Conservation (phyloP, 73 alveolate genomes). For the Symbiodinium natans region DNA sequence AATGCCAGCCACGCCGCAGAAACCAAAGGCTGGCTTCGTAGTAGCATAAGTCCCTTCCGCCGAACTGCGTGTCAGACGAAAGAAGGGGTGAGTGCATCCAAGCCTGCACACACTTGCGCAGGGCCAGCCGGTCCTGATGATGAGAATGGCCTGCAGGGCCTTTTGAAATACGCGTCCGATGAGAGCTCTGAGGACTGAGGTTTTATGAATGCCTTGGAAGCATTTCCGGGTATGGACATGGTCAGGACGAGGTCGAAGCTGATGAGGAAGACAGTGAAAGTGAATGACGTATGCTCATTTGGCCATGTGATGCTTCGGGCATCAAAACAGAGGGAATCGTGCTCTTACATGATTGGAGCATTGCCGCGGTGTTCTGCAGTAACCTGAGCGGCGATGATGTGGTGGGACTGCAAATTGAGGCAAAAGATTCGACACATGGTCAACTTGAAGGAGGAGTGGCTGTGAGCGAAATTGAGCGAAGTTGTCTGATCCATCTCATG, state of each 20-base stretch:
- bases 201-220: no score
- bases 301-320: no score
- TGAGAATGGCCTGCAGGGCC: background rate
- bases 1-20: background rate
- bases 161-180: slow-evolving; percentile 32
- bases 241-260: background rate
- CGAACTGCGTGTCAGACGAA: no score
- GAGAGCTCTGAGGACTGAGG: slow-evolving; percentile 40
- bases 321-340: no score
- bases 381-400: no score
- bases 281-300: slow-evolving; percentile 41
- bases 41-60: no score
- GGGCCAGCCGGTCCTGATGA: background rate
- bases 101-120: background rate
- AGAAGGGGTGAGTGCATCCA: no score
- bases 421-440: slow-evolving; percentile 86
- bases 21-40: background rate
- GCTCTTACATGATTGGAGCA: no score
- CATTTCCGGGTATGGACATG: no score
- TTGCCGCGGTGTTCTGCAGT: no score
- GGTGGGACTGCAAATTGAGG: background rate
- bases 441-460: slow-evolving; percentile 45
- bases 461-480: no score
- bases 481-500: no score
- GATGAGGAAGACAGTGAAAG: background rate